phyloP scores from a whole-genome alignment of 2,329 filamentous ascomycete genomes.

The Mollisiaceae sp. region DNA sequence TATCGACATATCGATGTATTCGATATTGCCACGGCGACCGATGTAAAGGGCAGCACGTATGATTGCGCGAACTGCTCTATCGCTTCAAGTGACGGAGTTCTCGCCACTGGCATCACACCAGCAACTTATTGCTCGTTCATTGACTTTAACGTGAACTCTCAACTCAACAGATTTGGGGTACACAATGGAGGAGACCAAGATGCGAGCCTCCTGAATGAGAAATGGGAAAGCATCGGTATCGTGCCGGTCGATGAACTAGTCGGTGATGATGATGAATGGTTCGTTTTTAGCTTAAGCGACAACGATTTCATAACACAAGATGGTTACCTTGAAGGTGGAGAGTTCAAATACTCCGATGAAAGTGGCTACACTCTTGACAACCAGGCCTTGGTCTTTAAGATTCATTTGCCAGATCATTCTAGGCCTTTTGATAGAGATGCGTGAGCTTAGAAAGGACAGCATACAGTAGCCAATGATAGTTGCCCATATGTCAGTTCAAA shows the following conservation, averaged over 20 bases:
- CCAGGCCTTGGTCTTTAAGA: slow-evolving; percentile 62
- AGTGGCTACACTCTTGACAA: slow-evolving; percentile 62
- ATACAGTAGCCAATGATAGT: background rate
- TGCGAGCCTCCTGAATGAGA: slow-evolving; percentile 69
- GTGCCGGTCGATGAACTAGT: slow-evolving; percentile 59
- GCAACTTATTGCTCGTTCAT: slow-evolving; percentile 70
- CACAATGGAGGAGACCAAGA: slow-evolving; percentile 71
- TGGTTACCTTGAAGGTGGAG: slow-evolving; percentile 59
- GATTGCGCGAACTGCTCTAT: slow-evolving; percentile 46
- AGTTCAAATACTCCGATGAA: slow-evolving; percentile 57
- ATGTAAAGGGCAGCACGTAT: slow-evolving; percentile 56
- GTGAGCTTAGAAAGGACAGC: background rate
- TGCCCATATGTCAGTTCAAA: background rate
- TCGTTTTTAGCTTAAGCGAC: slow-evolving; percentile 70
- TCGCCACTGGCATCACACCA: slow-evolving; percentile 59
- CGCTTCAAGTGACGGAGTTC: slow-evolving; percentile 52
- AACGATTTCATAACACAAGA: slow-evolving; percentile 80
- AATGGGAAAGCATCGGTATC: slow-evolving; percentile 74
- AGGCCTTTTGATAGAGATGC: slow-evolving; percentile 28
- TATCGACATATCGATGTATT: slow-evolving; percentile 75
- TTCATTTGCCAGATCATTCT: slow-evolving; percentile 35
- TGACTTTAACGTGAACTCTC: slow-evolving; percentile 68
- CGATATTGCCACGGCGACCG: slow-evolving; percentile 64
- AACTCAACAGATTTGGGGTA: slow-evolving; percentile 68
- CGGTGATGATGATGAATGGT: slow-evolving; percentile 63